These are phyloP conservation scores for Thuidium tamariscinum DNA, from an alignment of 225 moss, liverwort and hornwort genomes.

Conservation along the genomic window DNA sequence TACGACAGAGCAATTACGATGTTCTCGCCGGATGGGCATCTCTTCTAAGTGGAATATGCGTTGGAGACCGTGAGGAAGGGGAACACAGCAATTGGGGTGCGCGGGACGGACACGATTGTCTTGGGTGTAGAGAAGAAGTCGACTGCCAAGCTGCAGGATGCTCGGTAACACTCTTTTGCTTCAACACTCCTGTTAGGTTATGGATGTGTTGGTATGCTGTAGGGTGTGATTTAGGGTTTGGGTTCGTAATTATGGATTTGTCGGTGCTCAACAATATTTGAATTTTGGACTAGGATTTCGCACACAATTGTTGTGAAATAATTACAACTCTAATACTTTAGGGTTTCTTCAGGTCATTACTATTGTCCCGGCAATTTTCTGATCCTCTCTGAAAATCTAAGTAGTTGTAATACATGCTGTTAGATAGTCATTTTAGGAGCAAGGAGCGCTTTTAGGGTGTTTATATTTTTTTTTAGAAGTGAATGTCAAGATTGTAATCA, in stretches of 20 bases:
- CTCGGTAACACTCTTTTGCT: slow-evolving; percentile 31
- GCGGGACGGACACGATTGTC: slow-evolving; percentile 87
- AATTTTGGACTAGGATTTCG: not conserved
- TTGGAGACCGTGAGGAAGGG: slow-evolving; percentile 89
- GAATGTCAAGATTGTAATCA: not conserved
- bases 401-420: not conserved
- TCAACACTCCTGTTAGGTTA: not conserved
- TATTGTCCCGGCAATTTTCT: not conserved
- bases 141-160: slow-evolving; percentile 94
- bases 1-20: slow-evolving; percentile 97
- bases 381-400: not conserved
- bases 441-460: not conserved
- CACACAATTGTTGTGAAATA: not conserved
- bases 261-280: not conserved
- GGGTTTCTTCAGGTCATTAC: not conserved
- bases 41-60: slow-evolving; percentile 97
- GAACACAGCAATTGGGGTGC: slow-evolving; percentile 88
- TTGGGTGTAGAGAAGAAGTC: slow-evolving; percentile 97
- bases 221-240: not conserved
- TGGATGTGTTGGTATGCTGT: not conserved
- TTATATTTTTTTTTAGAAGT: no score
- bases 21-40: slow-evolving; percentile 92
- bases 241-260: not conserved
- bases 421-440: not conserved
- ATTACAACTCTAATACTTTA: not conserved